A percentile compares a stretch with the other conserved stretches of the same genome.
These are phyloP conservation scores for Acer yangbiense DNA, from an alignment of 345 rosid species.

Conservation along the genomic window DNA sequence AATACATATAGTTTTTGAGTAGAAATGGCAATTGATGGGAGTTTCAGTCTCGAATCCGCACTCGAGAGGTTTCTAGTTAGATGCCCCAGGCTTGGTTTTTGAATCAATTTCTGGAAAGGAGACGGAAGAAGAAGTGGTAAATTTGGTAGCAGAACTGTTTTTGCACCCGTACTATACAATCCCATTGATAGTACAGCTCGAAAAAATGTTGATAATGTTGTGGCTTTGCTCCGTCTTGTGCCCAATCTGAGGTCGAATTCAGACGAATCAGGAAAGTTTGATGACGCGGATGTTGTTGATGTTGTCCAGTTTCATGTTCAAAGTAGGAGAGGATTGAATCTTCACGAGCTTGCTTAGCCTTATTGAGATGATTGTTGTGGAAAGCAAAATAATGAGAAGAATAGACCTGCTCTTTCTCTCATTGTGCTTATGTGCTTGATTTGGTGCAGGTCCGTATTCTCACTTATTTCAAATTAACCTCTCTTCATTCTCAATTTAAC, in stretches of 20 bases:
- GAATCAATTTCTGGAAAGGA: conserved; percentile 39
- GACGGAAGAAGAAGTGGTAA: conserved; percentile 58
- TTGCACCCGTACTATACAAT: conserved; percentile 65
- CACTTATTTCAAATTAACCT: neutral
- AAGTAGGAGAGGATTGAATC: conserved; percentile 62
- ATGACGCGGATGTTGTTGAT: conserved; percentile 45
- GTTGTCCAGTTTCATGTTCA: conserved; percentile 54
- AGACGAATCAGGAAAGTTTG: conserved; percentile 28
- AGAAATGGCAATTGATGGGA: conserved; percentile 70
- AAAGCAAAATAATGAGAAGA: neutral
- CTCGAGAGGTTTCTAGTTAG: conserved; percentile 61
- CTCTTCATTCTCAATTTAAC: neutral
- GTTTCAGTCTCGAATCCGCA: conserved; percentile 59
- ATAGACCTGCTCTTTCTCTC: neutral
- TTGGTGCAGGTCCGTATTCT: conserved; percentile 62
- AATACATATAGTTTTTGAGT: neutral
- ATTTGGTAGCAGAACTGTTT: conserved; percentile 54
- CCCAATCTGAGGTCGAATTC: conserved; percentile 49
- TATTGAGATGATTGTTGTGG: neutral
- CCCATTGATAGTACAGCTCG: conserved; percentile 42
- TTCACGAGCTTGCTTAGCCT: conserved; percentile 87
- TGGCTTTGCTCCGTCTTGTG: conserved; percentile 50
- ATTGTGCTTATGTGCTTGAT: neutral
- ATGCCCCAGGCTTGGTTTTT: conserved; percentile 51
- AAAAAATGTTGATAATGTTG: conserved; percentile 60